phyloP scores from a whole-genome alignment of 345 rosid species.

The Ceriops decandra region DNA sequence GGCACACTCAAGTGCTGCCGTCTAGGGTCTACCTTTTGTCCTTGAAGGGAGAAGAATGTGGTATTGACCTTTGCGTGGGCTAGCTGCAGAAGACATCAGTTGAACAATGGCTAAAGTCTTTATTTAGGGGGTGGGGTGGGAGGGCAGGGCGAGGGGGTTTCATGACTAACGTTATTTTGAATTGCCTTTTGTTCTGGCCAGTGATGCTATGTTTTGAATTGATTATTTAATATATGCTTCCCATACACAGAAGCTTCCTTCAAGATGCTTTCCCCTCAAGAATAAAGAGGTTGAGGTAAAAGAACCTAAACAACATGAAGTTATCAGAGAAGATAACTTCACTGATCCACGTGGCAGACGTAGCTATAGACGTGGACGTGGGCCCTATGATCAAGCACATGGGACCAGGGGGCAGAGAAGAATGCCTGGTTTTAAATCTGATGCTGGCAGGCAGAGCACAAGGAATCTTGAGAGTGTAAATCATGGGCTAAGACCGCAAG shows the following conservation, averaged over 20 bases:
- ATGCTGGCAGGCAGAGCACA: slow-evolving; percentile 35
- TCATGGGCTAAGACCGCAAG: slow-evolving; percentile 41
- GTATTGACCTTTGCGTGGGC: background rate
- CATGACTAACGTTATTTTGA: too few relatives aligned
- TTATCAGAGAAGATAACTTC: slow-evolving; percentile 35
- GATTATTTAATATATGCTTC: slow-evolving; percentile 8
- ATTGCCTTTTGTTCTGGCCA: background rate
- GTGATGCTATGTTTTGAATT: background rate
- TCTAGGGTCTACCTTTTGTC: background rate
- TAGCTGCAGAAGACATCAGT: background rate
- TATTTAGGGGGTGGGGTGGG: background rate
- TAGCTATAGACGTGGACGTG: slow-evolving; percentile 55
- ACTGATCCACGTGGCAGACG: slow-evolving; percentile 37
- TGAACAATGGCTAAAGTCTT: too few relatives aligned
- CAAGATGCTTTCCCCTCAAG: slow-evolving; percentile 40
- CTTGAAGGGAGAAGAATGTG: background rate
- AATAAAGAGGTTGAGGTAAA: slow-evolving; percentile 42
- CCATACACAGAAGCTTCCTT: slow-evolving; percentile 54
- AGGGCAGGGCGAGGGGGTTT: background rate
- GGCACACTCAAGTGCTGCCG: too few relatives aligned
- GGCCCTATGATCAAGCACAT: slow-evolving; percentile 48
- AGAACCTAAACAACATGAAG: slow-evolving; percentile 37
- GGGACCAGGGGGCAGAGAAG: slow-evolving; percentile 48
- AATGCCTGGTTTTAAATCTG: slow-evolving; percentile 38
- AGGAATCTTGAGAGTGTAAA: slow-evolving; percentile 37